Evolutionary conservation across 441 rosid species (phyloP).

Genomic region (Jatropha multifida): DNA sequence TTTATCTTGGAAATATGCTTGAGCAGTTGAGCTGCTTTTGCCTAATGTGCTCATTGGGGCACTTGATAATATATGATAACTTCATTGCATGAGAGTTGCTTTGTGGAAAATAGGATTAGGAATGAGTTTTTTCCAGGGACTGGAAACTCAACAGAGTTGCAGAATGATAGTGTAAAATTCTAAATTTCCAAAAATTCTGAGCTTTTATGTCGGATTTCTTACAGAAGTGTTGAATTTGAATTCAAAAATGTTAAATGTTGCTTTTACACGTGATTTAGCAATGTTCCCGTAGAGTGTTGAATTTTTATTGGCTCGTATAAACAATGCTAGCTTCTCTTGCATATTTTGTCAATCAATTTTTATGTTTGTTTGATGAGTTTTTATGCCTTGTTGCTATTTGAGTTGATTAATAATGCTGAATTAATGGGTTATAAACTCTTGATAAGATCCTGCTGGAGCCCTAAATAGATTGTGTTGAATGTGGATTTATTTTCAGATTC

Average conservation of each 20-base stretch:
- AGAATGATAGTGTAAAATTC: background rate
- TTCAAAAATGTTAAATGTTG: too few relatives aligned
- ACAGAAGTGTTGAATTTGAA: background rate
- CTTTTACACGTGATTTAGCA: too few relatives aligned
- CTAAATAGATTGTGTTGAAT: background rate
- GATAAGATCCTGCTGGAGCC: background rate
- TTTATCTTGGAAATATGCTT: background rate
- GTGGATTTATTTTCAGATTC: constrained; percentile 36
- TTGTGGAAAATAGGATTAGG: background rate
- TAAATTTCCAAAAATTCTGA: background rate
- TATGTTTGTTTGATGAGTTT: background rate
- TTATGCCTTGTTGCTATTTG: background rate
- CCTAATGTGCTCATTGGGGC: too few relatives aligned
- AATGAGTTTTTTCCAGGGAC: background rate
- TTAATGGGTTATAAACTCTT: background rate
- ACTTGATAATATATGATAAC: too few relatives aligned
- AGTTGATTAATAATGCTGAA: background rate
- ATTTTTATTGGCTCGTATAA: too few relatives aligned
- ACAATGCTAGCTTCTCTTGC: too few relatives aligned
- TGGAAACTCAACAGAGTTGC: background rate
- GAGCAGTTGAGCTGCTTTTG: background rate
- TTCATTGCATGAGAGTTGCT: background rate
- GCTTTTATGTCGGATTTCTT: background rate
- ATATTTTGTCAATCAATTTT: background rate
- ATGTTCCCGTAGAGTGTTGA: too few relatives aligned